Evolutionary conservation across 257 asterid genomes (phyloP), one percentile per base, ranked within the genome.

Genomic region (Solanum megistacrolobum): DNA sequence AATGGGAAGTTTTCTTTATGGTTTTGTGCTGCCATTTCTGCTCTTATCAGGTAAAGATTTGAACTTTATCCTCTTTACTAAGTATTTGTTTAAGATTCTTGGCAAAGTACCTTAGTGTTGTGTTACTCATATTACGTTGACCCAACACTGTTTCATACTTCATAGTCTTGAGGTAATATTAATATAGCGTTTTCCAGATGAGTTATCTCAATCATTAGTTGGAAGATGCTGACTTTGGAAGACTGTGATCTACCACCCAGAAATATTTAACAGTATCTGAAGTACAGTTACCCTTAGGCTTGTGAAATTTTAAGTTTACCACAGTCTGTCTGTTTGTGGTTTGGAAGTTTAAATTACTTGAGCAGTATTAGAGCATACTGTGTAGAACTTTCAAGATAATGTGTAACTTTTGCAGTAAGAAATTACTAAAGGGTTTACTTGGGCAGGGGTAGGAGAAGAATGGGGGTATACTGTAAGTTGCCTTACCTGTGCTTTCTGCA

Each of bases 11-110:
- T 90, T 95, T 92, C 87, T 94, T 86, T 93, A 91, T 52, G 94
- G 95, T 46, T 91, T 94, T 93, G 92, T 93, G 71, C 90, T 95
- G 95, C 98, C 98, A 46, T 83, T 87, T 92, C 95, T 95, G 91
- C 96, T 95, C 6, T 86, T 95, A 86, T 65, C 92, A 91, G 98
- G 98, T 94, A 91, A 38, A 39, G 48, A 87, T 12, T 68, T 21
- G 38, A 86, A 25, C 29, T 84, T 38, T 75, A 16, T 7, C 69
- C 27, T 65, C 36, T 25, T 43, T n/a, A n/a, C 23, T 41, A 36
- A 5, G 3, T 85, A 25, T 25, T 39, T 25, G 13, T 39, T 66
- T 69, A 48, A 72, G 35, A 62, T 48, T 81, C 41, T 81, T 81
- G 41, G 29, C 25, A 58, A 79, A 21, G 6, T 46, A 82, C 85